Percentiles rank a stretch among this genome's conserved stretches.
These are phyloP conservation scores for Papiliotrema laurentii DNA, from an alignment of 1,284 basidiomycete genomes.

Conservation along the genomic window DNA sequence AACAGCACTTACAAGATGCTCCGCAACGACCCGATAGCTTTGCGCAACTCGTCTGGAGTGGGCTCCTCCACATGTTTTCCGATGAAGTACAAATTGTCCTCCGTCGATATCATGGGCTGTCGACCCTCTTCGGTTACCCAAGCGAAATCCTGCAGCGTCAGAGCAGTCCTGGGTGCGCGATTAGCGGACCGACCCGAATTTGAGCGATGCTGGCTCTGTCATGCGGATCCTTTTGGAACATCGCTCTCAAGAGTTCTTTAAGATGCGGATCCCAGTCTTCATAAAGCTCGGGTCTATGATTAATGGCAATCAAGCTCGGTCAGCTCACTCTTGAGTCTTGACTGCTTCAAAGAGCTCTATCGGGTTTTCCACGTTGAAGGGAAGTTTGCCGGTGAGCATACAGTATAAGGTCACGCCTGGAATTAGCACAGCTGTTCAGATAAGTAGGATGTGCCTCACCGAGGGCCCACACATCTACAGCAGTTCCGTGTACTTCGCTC, in stretches of 20 bases:
- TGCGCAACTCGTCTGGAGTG: conserved; percentile 45
- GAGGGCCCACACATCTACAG: conserved; percentile 56
- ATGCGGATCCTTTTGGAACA: conserved; percentile 47
- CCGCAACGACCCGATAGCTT: conserved; percentile 41
- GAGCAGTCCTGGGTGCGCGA: no score
- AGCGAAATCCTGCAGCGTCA: conserved; percentile 46
- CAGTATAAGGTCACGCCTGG: conserved; percentile 55
- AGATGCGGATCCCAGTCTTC: conserved; percentile 40
- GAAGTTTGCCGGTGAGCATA: conserved; percentile 53
- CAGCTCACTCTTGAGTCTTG: conserved; percentile 46
- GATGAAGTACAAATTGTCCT: conserved; percentile 47
- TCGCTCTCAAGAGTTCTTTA: conserved; percentile 39
- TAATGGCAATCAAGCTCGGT: not conserved
- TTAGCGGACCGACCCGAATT: conserved; percentile 43
- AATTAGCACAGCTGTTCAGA: not conserved
- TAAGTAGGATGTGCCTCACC: conserved; percentile 31
- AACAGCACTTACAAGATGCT: conserved; percentile 38
- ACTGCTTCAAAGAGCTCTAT: conserved; percentile 53
- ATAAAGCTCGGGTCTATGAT: conserved; percentile 37
- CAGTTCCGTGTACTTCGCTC: conserved; percentile 48
- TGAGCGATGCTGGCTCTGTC: conserved; percentile 41
- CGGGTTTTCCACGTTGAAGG: conserved; percentile 52
- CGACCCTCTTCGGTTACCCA: conserved; percentile 47
- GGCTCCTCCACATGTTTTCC: conserved; percentile 49
- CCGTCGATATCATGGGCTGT: conserved; percentile 44